Conservation (phyloP, 1,284 basidiomycete species). For the Boletus mariae region DNA sequence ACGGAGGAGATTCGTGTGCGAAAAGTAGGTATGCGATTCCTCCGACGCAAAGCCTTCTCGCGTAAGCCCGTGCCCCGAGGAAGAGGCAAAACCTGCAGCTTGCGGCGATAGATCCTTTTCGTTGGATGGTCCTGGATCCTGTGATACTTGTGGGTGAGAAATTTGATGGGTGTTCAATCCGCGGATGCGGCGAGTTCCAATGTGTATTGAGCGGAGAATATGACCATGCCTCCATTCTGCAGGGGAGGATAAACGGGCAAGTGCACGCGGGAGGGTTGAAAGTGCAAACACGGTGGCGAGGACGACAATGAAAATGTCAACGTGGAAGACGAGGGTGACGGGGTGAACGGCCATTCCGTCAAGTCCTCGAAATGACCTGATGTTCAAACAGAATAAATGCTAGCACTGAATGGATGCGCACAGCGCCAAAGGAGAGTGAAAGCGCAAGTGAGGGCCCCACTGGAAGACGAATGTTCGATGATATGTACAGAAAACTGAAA, state of each 20-base stretch:
- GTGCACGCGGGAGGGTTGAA: conserved; percentile 44
- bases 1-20: conserved; percentile 19
- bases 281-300: conserved; percentile 40
- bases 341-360: conserved; percentile 14
- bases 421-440: conserved; percentile 16
- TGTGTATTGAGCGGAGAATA: conserved; percentile 36
- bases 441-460: not conserved
- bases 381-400: conserved; percentile 1
- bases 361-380: not conserved
- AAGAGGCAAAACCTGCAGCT: conserved; percentile 14
- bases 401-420: not conserved
- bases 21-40: conserved; percentile 32
- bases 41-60: conserved; percentile 23
- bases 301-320: conserved; percentile 44
- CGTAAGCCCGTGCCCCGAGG: conserved; percentile 18
- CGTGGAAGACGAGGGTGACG: conserved; percentile 37
- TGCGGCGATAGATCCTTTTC: conserved; percentile 13
- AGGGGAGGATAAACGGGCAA: conserved; percentile 46
- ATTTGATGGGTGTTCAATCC: not conserved
- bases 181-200: conserved; percentile 16
- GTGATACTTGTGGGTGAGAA: not conserved
- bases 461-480: conserved; percentile 3
- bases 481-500: conserved; percentile 1
- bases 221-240: conserved; percentile 51
- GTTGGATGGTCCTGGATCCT: conserved; percentile 2